Conservation (phyloP, 768 basidiomycete genomes). For the Calvatia gigantea region DNA sequence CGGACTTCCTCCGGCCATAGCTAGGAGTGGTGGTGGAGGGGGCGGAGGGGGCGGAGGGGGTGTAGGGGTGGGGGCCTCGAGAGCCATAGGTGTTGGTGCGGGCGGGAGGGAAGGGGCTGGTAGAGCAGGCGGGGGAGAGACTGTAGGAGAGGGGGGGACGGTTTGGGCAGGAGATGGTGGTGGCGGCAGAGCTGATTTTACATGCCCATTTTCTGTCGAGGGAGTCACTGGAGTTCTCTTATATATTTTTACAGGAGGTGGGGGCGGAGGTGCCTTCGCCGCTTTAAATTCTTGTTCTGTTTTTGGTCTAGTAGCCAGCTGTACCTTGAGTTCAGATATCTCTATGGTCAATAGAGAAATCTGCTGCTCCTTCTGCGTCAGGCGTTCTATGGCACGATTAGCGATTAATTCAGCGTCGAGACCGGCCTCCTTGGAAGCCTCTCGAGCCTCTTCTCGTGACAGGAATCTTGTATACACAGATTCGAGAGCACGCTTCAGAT, state of each 20-base stretch:
- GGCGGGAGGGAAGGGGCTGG: conserved; percentile 18
- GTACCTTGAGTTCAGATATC: conserved; percentile 46
- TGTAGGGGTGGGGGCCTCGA: conserved; percentile 18
- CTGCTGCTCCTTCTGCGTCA: conserved; percentile 67
- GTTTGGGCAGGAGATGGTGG: conserved; percentile 18
- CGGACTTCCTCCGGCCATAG: conserved; percentile 35
- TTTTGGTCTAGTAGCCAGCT: conserved; percentile 48
- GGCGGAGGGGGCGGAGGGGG: conserved; percentile 15
- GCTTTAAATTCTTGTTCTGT: conserved; percentile 73
- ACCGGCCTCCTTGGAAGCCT: conserved; percentile 42
- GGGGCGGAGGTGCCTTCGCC: conserved; percentile 61
- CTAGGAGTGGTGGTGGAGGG: conserved; percentile 32
- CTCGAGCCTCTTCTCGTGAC: conserved; percentile 48
- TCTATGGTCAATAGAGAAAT: conserved; percentile 50
- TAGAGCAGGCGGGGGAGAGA: conserved; percentile 28
- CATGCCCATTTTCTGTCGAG: background rate
- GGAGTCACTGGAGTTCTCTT: background rate
- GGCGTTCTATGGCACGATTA: conserved; percentile 62
- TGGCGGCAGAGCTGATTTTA: background rate
- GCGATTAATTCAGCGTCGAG: conserved; percentile 70
- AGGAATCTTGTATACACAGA: conserved; percentile 82
- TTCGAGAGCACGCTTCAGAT: conserved; percentile 83
- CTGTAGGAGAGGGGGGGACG: conserved; percentile 21
- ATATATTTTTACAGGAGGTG: conserved; percentile 32
- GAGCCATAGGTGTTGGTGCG: conserved; percentile 18